Percentiles rank a stretch among this genome's conserved stretches.
These are phyloP conservation scores for Alternaria brassicae DNA, from an alignment of 2,329 filamentous ascomycete genomes.

Conservation along the genomic window DNA sequence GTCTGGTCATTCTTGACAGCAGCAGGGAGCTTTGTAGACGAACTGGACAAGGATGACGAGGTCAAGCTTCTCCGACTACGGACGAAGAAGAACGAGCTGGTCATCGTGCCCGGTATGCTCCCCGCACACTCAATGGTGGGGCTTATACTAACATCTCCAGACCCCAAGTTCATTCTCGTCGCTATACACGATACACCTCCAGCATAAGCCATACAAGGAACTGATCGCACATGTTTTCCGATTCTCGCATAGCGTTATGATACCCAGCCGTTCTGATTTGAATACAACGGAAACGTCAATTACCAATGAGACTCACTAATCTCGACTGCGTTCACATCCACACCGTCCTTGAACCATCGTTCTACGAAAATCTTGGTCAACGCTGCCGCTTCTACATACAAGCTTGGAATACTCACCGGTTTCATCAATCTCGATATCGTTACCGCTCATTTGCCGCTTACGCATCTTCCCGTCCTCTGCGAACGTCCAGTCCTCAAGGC, in stretches of 20 bases:
- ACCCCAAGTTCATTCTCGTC: constrained; percentile 78
- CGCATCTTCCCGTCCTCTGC: constrained; percentile 72
- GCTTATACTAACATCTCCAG: constrained; percentile 46
- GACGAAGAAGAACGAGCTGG: constrained; percentile 84
- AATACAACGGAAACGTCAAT: constrained; percentile 6
- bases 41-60: constrained; percentile 79
- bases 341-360: constrained; percentile 73
- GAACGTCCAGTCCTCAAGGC: constrained; percentile 82
- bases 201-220: constrained; percentile 54
- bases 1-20: constrained; percentile 78
- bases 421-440: constrained; percentile 70
- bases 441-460: constrained; percentile 78
- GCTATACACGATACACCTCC: constrained; percentile 83
- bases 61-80: constrained; percentile 76
- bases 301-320: constrained; percentile 74
- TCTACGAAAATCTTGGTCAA: constrained; percentile 48
- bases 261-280: constrained; percentile 23
- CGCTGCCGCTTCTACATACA: not conserved
- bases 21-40: constrained; percentile 73
- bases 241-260: constrained; percentile 25
- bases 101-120: constrained; percentile 72
- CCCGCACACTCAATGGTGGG: not conserved
- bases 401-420: constrained; percentile 31
- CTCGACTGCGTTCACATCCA: constrained; percentile 71
- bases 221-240: not conserved